Base-by-base conservation (phyloP, 306 rosid species). In the Delonix regia region DNA sequence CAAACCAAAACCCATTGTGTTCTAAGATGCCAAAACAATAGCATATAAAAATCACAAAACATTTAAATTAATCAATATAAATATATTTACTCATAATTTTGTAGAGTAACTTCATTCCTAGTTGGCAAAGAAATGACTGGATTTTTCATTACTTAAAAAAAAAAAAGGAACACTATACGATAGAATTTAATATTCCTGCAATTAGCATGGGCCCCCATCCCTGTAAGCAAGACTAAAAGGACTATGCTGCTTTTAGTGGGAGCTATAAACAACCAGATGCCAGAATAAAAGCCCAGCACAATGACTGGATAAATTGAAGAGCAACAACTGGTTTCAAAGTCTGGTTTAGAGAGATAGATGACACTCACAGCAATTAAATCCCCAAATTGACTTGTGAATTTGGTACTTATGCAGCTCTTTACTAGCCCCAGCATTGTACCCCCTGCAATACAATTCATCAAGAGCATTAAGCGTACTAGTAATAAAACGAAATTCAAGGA, bases 401-500 rank as follows among this genome's bases (percentile, higher is more conserved):
- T 94, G 77, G 98, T 94, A 53, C 97, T 94, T 4, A 93, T 90
- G 85, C 98, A 92, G 86, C 98, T 92, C 82, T 89, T 94, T 10
- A 94, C 96, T 69, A 94, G 85, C 74, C 94, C 97, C 87, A 94
- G 81, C 94, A 94, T 84, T 78, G 91, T 83, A 73, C 77, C 83
- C 75, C 97, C 98, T 94, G 87, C 83, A 78, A 74, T 47, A 53
- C 47, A 73, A 82, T 81, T 66, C 67, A 84, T 69, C 7, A 39
- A 39, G 4, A 39, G 44, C 9, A 6, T 39, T 39, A 39, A 39
- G 9, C n/a, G n/a, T n/a, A n/a, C n/a, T n/a, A n/a, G n/a, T n/a
- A 33, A 12, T 36, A 45, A 38, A 69, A 38, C n/a, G 3, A 69
- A 52, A 2, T 24, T 74, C 30, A 63, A 63, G 61, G 55, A 64